Base-by-base conservation (phyloP, 2,329 filamentous ascomycete species). In the Mycogone perniciosa region DNA sequence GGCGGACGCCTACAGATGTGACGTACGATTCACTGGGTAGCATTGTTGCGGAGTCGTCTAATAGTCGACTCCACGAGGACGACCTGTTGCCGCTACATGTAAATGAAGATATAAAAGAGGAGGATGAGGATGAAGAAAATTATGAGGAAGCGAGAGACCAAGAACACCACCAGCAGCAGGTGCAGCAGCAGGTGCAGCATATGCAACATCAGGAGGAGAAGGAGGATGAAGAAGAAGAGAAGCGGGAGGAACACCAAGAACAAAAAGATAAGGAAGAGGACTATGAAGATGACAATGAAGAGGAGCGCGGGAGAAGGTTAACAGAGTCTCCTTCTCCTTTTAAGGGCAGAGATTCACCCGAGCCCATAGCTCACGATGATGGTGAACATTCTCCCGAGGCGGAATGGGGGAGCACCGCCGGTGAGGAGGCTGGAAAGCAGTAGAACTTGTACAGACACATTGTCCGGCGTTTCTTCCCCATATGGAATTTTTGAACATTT, bases 1-100 rank as follows among this genome's bases (percentile, higher is more conserved):
- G 71, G 7, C 63, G 70, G 1, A 58, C 66, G 8, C 67, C 69
- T 13, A 71, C 69, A 27, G 71, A 71, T 34, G 70, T 73, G 33
- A 69, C 70, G 31, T 66, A 62, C 47, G 70, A 72, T 43, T 71
- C 68, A 4, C 51, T 72, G 7, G 62, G 40, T 35, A 47, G 63
- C 6, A 67, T 62, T 2, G 56, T 60, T 29, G 53, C 51, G 4
- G 56, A 42, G 7, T 46, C 1, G 29, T 43, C 35, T 39, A 34
- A 30, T 7, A 41, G 9, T 8, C 40, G 10, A 2, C 39, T 44
- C 7, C 37, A 46, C 33, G 54, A 53, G 10, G 51, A 58, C 2
- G 59, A 60, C 29, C 53, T 48, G 54, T 45, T 45, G 39, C 55
- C n/a, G 47, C 44, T 44, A 8, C 20, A 20, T 31, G 35, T 56